Evolutionary conservation across 2,329 filamentous ascomycete genomes (phyloP).

Genomic region (Saccharata proteae): DNA sequence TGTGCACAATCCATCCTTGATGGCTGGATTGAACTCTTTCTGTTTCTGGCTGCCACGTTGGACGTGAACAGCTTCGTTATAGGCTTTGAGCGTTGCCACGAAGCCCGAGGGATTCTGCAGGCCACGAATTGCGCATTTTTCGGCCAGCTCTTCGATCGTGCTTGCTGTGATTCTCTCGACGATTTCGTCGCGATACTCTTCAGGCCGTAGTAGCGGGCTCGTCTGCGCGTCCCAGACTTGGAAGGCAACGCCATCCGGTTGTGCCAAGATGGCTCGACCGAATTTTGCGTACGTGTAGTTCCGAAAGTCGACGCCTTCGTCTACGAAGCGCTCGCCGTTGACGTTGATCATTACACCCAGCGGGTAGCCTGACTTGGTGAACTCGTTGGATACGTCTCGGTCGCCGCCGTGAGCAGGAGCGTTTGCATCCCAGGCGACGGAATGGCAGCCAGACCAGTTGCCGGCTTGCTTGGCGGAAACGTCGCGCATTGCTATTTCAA

Average conservation of each 20-base stretch:
- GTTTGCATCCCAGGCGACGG: conserved; percentile 53
- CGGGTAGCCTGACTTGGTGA: conserved; percentile 57
- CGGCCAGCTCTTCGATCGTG: conserved; percentile 44
- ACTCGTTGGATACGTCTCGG: conserved; percentile 50
- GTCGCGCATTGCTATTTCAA: conserved; percentile 41
- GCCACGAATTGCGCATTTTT: conserved; percentile 35
- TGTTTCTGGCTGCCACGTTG: conserved; percentile 34
- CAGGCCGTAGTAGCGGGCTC: conserved; percentile 41
- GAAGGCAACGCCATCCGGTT: conserved; percentile 47
- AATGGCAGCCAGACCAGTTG: conserved; percentile 54
- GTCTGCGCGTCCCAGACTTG: conserved; percentile 50
- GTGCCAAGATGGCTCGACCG: conserved; percentile 47
- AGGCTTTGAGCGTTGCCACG: conserved; percentile 40
- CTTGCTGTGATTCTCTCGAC: conserved; percentile 41
- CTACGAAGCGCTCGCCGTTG: conserved; percentile 49
- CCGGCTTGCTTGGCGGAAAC: conserved; percentile 41
- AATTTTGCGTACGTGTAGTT: conserved; percentile 60
- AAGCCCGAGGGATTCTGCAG: conserved; percentile 37
- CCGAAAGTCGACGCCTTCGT: conserved; percentile 52
- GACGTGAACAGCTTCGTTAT: conserved; percentile 44
- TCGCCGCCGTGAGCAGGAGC: conserved; percentile 44
- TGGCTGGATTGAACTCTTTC: conserved; percentile 44
- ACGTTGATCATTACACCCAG: conserved; percentile 53
- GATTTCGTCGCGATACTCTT: conserved; percentile 51
- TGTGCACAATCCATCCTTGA: conserved; percentile 51